Evolutionary conservation across 2,329 filamentous ascomycete species (phyloP).

Genomic region (Didymosphaeria variabile): DNA sequence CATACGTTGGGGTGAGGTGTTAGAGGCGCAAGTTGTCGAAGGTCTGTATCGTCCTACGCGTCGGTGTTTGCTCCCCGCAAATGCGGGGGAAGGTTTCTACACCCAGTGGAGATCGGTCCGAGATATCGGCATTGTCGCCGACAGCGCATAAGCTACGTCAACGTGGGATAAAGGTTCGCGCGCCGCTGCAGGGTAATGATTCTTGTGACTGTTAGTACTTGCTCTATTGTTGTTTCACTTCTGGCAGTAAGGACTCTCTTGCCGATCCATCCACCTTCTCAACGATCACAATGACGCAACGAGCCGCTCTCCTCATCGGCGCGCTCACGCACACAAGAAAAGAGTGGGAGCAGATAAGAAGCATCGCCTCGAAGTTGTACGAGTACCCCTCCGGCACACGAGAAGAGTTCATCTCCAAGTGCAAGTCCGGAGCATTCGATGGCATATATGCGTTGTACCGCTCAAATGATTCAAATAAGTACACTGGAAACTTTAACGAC

Average conservation of each 20-base stretch:
- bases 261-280: too few species aligned
- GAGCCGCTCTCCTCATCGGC: constrained; percentile 57
- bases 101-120: constrained; percentile 5
- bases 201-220: not conserved
- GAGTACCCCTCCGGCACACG: constrained; percentile 64
- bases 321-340: constrained; percentile 55
- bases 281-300: constrained; percentile 38
- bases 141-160: constrained; percentile 12
- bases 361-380: constrained; percentile 50
- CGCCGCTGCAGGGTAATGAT: constrained; percentile 25
- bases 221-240: not conserved
- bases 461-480: constrained; percentile 64
- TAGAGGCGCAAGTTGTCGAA: not conserved
- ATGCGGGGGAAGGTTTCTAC: constrained; percentile 13
- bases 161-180: constrained; percentile 27
- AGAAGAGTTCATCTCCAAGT: constrained; percentile 64
- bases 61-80: constrained; percentile 7
- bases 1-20: too few species aligned
- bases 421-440: constrained; percentile 63
- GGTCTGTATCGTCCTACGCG: not conserved
- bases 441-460: constrained; percentile 66
- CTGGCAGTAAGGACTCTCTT: too few species aligned
- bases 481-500: constrained; percentile 58
- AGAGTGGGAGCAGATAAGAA: constrained; percentile 55
- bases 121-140: constrained; percentile 8